Conservation (phyloP, 1,284 basidiomycete genomes). For the Ustilago crameri region DNA sequence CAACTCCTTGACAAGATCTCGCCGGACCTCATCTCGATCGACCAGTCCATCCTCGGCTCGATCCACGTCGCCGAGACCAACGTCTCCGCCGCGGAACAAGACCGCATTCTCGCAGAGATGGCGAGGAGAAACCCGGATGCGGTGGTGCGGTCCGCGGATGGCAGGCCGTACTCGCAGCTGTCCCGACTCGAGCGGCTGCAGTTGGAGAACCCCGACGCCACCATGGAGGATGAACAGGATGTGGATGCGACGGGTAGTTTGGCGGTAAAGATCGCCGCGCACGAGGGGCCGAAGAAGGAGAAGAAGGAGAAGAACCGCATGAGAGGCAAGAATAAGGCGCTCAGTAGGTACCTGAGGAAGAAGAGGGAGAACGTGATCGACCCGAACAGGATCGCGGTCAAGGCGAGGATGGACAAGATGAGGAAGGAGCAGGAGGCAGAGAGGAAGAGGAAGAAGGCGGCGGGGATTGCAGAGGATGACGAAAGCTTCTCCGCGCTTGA, state of each 20-base stretch:
- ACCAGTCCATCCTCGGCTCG: slow-evolving; percentile 76
- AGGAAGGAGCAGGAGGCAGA: slow-evolving; percentile 27
- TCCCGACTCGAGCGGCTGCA: slow-evolving; percentile 58
- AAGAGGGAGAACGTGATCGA: slow-evolving; percentile 65
- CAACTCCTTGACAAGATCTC: slow-evolving; percentile 92
- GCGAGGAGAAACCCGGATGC: slow-evolving; percentile 27
- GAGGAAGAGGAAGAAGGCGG: slow-evolving; percentile 30
- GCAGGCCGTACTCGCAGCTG: slow-evolving; percentile 60
- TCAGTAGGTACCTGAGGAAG: slow-evolving; percentile 63
- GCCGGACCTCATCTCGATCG: slow-evolving; percentile 91
- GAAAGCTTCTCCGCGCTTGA: slow-evolving; percentile 28
- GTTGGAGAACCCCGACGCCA: slow-evolving; percentile 43
- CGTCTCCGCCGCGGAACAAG: slow-evolving; percentile 75
- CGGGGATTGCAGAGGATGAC: slow-evolving; percentile 22
- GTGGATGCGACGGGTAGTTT: slow-evolving; percentile 8
- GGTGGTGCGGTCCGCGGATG: slow-evolving; percentile 51
- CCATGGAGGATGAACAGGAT: slow-evolving; percentile 20
- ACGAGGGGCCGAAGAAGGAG: slow-evolving; percentile 14
- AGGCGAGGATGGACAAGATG: slow-evolving; percentile 45
- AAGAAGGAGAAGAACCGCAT: slow-evolving; percentile 61
- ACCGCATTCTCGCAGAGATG: slow-evolving; percentile 46
- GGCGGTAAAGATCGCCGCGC: slow-evolving; percentile 33
- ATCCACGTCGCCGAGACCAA: slow-evolving; percentile 75
- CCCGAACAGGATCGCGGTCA: slow-evolving; percentile 52
- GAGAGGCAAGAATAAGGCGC: slow-evolving; percentile 60